Evolutionary conservation across 2,329 filamentous ascomycete species (phyloP), one percentile per base, ranked within the genome.

Genomic region (Fusarium sp.): DNA sequence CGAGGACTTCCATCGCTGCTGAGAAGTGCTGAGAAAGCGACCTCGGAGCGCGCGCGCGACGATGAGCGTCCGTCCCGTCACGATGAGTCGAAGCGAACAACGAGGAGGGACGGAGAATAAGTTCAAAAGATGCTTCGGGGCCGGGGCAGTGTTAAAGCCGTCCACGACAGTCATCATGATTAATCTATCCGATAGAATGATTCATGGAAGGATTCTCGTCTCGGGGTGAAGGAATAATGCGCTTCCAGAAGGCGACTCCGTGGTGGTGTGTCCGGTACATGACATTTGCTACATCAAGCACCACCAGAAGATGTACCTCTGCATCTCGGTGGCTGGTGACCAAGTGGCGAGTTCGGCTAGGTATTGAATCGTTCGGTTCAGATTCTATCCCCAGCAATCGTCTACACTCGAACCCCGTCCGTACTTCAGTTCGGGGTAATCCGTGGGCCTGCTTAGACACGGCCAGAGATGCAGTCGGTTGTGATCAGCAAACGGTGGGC

Each of bases 271-370:
- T 62, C 60, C 37, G 40, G 69, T 75, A 69, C 65, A 58, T 71
- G 50, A 34, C 8, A 24, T 45, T 40, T 29, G 40, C 40, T 37
- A 31, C 20, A 34, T 22, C 42, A 27, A 60, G 60, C 54, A 45
- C 31, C 22, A 16, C 29, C 13, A 29, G n/a, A 7, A 24, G 29
- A 69, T 60, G 72, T 76, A 70, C 68, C 69, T 66, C 52, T 66
- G 60, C 62, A 69, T 63, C 27, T 38, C 16, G 72, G 76, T 76
- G 76, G 76, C 73, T 78, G 71, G 74, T 70, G 66, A 72, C 69
- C 63, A 62, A 68, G 76, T 78, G 76, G 76, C 76, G 66, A 78
- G 69, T 69, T 71, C 61, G 42, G 37, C 61, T 64, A 52, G 27
- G 47, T 52, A 60, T 76, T 78, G 71, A 74, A 64, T 72, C 66